Conservation (phyloP, 345 rosid species). For the Brassica cretica region DNA sequence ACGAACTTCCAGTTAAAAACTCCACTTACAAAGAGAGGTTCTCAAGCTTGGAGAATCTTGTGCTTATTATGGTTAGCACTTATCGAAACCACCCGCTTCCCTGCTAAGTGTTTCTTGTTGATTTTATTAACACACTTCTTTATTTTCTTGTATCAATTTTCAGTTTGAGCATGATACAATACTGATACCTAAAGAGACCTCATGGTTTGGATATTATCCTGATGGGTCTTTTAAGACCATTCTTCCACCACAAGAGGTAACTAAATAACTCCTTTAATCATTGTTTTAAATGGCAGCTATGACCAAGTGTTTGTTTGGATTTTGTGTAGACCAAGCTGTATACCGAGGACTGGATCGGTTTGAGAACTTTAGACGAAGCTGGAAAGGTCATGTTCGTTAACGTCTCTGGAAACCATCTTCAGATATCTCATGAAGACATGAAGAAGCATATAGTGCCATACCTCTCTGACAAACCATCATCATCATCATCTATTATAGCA, state of each 20-base stretch:
- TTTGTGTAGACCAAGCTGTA: slow-evolving; percentile 53
- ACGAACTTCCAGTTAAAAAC: slow-evolving; percentile 53
- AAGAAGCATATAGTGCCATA: slow-evolving; percentile 63
- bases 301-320: not conserved
- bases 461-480: slow-evolving; percentile 47
- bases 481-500: slow-evolving; percentile 25
- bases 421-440: slow-evolving; percentile 58
- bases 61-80: slow-evolving; percentile 71
- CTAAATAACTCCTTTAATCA: not conserved
- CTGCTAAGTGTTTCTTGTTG: not conserved
- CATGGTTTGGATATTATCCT: slow-evolving; percentile 84
- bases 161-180: slow-evolving; percentile 83
- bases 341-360: slow-evolving; percentile 75
- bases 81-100: not conserved
- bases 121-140: not conserved
- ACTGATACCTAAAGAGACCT: slow-evolving; percentile 77
- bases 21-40: slow-evolving; percentile 73
- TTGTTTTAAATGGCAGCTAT: slow-evolving; percentile 11
- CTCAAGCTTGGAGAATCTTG: slow-evolving; percentile 63
- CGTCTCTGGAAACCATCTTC: slow-evolving; percentile 62
- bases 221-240: slow-evolving; percentile 58
- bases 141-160: not conserved
- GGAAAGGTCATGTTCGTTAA: slow-evolving; percentile 65
- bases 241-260: slow-evolving; percentile 68
- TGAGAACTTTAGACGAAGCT: slow-evolving; percentile 65